phyloP scores from a whole-genome alignment of 352 stramenopile genomes.

The Globisporangium parvum region DNA sequence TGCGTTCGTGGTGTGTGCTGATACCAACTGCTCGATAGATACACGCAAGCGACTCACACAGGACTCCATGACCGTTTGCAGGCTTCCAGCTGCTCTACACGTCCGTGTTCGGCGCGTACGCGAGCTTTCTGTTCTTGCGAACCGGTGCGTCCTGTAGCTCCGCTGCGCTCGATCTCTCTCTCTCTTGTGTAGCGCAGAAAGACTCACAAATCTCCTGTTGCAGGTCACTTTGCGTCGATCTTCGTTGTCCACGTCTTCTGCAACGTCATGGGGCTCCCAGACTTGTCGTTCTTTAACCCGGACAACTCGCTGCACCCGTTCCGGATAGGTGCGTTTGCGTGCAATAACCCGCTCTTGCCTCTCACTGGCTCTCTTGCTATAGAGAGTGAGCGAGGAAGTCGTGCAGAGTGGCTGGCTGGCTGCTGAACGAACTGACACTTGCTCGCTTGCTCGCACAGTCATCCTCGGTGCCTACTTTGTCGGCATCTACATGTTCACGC shows the following conservation, averaged over 20 bases:
- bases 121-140: conserved; percentile 90
- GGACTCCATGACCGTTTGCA: conserved; percentile 12
- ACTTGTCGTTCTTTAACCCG: conserved; percentile 77
- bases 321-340: conserved; percentile 48
- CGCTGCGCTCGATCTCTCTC: not conserved
- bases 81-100: conserved; percentile 94
- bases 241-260: conserved; percentile 92
- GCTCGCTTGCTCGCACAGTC: conserved; percentile 22
- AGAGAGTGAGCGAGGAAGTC: too few relatives aligned
- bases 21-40: too few relatives aligned
- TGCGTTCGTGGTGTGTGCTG: conserved; percentile 18
- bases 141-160: conserved; percentile 60
- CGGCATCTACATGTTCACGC: conserved; percentile 76
- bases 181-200: not conserved
- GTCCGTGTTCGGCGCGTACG: conserved; percentile 94
- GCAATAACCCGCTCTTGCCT: conserved; percentile 2
- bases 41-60: not conserved
- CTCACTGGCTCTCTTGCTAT: not conserved
- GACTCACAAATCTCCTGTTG: not conserved
- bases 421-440: not conserved
- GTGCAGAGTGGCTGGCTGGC: not conserved
- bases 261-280: conserved; percentile 94
- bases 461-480: conserved; percentile 78
- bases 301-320: conserved; percentile 71
- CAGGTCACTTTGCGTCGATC: conserved; percentile 85